These are phyloP conservation scores for Ricinus communis DNA, from an alignment of 345 rosid species.

Conservation along the genomic window DNA sequence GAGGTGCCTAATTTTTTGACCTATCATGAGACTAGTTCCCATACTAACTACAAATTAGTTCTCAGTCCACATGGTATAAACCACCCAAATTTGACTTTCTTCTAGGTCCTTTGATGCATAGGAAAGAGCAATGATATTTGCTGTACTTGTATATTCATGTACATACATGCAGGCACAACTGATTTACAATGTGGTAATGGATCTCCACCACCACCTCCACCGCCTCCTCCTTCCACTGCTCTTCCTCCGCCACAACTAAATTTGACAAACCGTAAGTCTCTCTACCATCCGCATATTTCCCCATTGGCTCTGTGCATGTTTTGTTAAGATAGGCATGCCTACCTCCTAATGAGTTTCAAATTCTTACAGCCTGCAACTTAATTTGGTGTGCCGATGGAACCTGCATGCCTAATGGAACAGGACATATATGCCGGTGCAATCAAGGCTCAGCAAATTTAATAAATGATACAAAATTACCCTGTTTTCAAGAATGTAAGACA, in stretches of 20 bases:
- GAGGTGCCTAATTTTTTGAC: too few species aligned
- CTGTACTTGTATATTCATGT: too few species aligned
- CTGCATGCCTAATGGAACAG: constrained; percentile 31
- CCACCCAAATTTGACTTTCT: too few species aligned
- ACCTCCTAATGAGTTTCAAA: neutral
- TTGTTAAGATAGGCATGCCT: too few species aligned
- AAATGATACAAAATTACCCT: constrained; percentile 16
- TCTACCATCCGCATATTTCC: neutral
- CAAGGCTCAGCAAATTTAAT: constrained; percentile 30
- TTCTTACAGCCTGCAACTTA: constrained; percentile 38
- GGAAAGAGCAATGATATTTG: too few species aligned
- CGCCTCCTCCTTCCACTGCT: constrained; percentile 22
- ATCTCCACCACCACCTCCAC: constrained; percentile 32
- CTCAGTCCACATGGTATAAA: too few species aligned
- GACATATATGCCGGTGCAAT: constrained; percentile 38
- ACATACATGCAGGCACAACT: constrained; percentile 44
- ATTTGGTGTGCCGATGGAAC: constrained; percentile 47
- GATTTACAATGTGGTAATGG: constrained; percentile 36
- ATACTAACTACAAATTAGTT: too few species aligned
- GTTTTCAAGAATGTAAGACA: constrained; percentile 36
- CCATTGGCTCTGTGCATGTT: too few species aligned
- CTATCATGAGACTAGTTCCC: too few species aligned
- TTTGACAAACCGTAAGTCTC: constrained; percentile 18
- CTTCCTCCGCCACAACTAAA: constrained; percentile 3
- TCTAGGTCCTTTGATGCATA: too few species aligned